Evolutionary conservation across 1,284 basidiomycete genomes (phyloP).

Genomic region (Vanrija pseudolonga): DNA sequence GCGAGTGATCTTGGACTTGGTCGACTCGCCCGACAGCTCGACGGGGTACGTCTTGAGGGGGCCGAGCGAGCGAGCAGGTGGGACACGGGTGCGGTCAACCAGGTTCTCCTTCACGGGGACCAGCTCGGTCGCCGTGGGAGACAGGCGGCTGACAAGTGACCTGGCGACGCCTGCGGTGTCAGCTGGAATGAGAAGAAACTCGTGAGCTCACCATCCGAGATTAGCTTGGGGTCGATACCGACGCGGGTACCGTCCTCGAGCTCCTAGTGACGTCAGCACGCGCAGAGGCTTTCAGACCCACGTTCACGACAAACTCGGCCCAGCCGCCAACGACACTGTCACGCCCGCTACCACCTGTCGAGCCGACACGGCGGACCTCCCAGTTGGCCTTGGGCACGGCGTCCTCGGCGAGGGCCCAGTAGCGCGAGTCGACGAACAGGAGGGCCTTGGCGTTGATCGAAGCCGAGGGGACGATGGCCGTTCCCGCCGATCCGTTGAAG

Average conservation of each 20-base stretch:
- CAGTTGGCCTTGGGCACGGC: conserved; percentile 71
- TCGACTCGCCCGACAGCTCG: conserved; percentile 63
- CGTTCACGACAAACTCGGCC: conserved; percentile 69
- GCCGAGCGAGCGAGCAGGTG: conserved; percentile 63
- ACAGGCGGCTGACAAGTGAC: conserved; percentile 21
- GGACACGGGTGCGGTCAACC: conserved; percentile 75
- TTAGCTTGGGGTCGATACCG: conserved; percentile 84
- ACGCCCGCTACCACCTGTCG: conserved; percentile 49
- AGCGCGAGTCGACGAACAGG: conserved; percentile 80
- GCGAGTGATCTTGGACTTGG: conserved; percentile 31
- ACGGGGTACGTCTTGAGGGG: conserved; percentile 71
- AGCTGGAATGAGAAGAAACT: neutral
- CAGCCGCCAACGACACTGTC: conserved; percentile 59
- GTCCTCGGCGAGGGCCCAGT: conserved; percentile 77
- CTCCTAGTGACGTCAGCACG: conserved; percentile 45
- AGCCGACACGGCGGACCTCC: conserved; percentile 67
- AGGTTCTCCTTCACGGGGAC: conserved; percentile 63
- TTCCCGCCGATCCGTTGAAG: conserved; percentile 81
- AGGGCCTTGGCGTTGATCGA: conserved; percentile 54
- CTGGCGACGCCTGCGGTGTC: conserved; percentile 15
- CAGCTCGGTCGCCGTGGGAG: conserved; percentile 61
- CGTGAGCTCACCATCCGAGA: conserved; percentile 63
- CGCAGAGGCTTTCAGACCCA: conserved; percentile 22
- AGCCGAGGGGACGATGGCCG: conserved; percentile 67
- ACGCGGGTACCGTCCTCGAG: conserved; percentile 60